phyloP scores from a whole-genome alignment of 73 alveolate genomes.

The Symbiodinium natans region DNA sequence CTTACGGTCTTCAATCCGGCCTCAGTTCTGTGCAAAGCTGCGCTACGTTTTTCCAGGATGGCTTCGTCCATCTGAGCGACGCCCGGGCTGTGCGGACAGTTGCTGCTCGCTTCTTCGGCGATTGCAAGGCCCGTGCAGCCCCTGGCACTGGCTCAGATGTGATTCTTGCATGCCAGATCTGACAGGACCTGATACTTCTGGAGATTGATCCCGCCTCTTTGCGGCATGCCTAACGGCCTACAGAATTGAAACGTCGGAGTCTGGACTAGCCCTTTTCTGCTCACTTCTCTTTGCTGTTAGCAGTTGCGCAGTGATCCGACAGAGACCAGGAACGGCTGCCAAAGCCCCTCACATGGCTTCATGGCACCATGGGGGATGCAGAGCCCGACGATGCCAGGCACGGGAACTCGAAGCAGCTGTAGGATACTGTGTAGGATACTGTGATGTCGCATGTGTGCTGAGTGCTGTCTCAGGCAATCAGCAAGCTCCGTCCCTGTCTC shows the following conservation, averaged over 20 bases:
- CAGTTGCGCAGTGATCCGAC: background rate
- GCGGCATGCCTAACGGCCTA: background rate
- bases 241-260: background rate
- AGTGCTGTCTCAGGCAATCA: background rate
- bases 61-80: slow-evolving; percentile 83
- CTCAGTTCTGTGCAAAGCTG: too few species aligned
- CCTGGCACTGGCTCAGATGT: too few species aligned
- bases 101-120: slow-evolving; percentile 39
- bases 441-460: background rate
- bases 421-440: background rate
- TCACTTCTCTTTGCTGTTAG: background rate
- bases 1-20: too few species aligned
- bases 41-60: too few species aligned
- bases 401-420: background rate
- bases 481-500: background rate
- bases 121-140: background rate
- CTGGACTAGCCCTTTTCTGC: background rate
- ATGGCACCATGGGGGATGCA: slow-evolving; percentile 39
- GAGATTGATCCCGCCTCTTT: slow-evolving; percentile 42
- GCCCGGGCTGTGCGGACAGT: slow-evolving; percentile 36
- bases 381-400: slow-evolving; percentile 19
- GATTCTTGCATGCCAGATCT: too few species aligned
- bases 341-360: slow-evolving; percentile 36
- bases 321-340: background rate
- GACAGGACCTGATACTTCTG: slow-evolving; percentile 60